Base-by-base conservation (phyloP, 2,329 filamentous ascomycete genomes). In the Chaetomium sp. region DNA sequence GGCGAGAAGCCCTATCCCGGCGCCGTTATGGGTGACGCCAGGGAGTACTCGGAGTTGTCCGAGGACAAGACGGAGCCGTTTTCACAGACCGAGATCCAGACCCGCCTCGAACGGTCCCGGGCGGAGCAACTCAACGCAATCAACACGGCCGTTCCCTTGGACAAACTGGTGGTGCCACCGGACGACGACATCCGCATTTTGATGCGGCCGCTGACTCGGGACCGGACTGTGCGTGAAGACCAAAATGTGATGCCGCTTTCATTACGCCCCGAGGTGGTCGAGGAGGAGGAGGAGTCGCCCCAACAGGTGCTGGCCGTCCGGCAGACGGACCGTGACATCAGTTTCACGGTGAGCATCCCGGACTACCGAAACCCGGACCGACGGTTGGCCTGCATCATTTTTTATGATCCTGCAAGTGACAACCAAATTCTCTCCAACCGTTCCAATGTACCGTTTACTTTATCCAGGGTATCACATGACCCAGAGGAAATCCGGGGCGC, bases 291-390 rank as follows among this genome's bases (percentile, higher is more conserved):
- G 42, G 72, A 77, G 65, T 74, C 78, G n/a, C 73, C 76, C 59
- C 76, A 81, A 66, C 79, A 76, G 64, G 80, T 83, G 48, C 68
- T 84, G 33, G 80, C 80, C 38, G 80, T 84, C 64, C 81, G 79
- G 61, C 80, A 84, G 71, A 83, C 80, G 5, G 73, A 76, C 58
- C 76, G 76, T 63, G 79, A 83, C 66, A 81, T 82, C 72, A 82
- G 81, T 59, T 82, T 82, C 64, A 78, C 77, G 41, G 78, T 83
- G 58, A 72, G 76, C 49, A 79, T 83, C 55, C 80, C 79, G 4
- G 73, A 74, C 12, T 47, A 52, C 75, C 77, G 54, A 71, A 69
- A 50, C 34, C 57, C 68, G 70, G 42, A 72, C 76, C 55, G 69
- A 69, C 44, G 73, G 4, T 62, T 83, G n/a, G 81, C 77, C 77